A percentile compares a stretch with the other conserved stretches of the same genome.
Evolutionary conservation across 768 basidiomycete genomes (phyloP).

Genomic region (Amanita subjunquillea): DNA sequence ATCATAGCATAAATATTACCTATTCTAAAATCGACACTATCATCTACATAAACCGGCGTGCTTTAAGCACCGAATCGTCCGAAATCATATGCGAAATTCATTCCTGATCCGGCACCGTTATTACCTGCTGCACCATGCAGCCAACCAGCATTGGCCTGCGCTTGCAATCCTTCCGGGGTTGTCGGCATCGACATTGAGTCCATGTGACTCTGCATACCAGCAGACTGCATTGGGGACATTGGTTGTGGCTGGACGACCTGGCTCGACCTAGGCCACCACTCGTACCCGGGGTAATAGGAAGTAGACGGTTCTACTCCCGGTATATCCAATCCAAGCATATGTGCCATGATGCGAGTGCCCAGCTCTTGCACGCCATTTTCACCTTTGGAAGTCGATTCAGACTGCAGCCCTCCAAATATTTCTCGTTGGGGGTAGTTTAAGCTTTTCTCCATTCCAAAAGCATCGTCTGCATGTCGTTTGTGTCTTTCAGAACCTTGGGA

Average conservation of each 20-base stretch:
- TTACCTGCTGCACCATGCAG: neutral
- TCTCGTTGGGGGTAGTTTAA: constrained; percentile 35
- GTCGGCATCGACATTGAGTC: constrained; percentile 2
- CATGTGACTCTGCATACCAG: neutral
- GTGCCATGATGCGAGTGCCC: constrained; percentile 57
- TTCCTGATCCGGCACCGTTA: constrained; percentile 1
- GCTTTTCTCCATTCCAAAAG: constrained; percentile 47
- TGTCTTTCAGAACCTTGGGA: constrained; percentile 29
- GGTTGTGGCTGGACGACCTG: constrained; percentile 14
- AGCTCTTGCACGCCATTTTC: constrained; percentile 50
- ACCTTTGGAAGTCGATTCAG: constrained; percentile 16
- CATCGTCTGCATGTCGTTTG: constrained; percentile 52
- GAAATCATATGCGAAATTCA: constrained; percentile 11
- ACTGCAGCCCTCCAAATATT: constrained; percentile 17
- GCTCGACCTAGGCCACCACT: constrained; percentile 52
- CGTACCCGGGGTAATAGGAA: constrained; percentile 46
- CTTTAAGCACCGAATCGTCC: constrained; percentile 9
- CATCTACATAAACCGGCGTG: constrained; percentile 1
- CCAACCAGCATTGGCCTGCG: neutral
- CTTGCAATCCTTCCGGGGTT: neutral
- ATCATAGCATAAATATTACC: constrained; percentile 4
- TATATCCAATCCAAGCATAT: constrained; percentile 60
- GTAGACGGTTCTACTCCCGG: constrained; percentile 55
- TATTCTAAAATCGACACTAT: neutral
- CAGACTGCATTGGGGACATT: constrained; percentile 11